Evolutionary conservation across 108 stramenopile species (phyloP).

Genomic region (Ochromonas danica): DNA sequence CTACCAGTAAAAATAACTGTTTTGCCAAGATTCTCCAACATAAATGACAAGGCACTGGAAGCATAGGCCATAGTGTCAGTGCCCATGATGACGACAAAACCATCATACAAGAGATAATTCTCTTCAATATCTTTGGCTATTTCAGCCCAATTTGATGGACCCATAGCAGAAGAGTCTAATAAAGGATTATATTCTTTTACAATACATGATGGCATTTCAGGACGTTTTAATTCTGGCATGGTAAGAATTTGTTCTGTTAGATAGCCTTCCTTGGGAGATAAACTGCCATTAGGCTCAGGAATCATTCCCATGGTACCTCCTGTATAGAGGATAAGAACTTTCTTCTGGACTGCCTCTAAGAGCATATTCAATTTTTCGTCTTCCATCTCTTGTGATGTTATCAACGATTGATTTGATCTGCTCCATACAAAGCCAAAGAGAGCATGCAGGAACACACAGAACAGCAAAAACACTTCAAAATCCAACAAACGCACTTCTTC

Average conservation of each 20-base stretch:
- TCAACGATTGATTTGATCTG: too few species aligned
- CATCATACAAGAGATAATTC: conserved; percentile 83
- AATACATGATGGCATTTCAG: conserved; percentile 47
- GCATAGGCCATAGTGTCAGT: conserved; percentile 98
- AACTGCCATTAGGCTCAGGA: conserved; percentile 39
- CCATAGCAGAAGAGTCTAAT: conserved; percentile 79
- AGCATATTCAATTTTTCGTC: too few species aligned
- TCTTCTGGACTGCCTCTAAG: conserved; percentile 23
- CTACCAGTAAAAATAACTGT: conserved; percentile 87
- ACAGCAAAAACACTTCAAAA: too few species aligned
- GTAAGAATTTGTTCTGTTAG: conserved; percentile 42
- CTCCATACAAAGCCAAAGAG: too few species aligned
- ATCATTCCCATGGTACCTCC: conserved; percentile 67
- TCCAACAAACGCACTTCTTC: too few species aligned
- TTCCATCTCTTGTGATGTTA: too few species aligned
- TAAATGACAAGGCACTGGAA: conserved; percentile 85
- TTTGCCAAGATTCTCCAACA: conserved; percentile 95
- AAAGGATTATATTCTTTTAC: conserved; percentile 51
- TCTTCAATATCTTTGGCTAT: conserved; percentile 69
- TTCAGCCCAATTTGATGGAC: conserved; percentile 80
- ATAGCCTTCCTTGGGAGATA: conserved; percentile 56
- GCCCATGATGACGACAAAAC: conserved; percentile 91
- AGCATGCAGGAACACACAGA: too few species aligned
- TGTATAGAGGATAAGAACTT: conserved; percentile 46
- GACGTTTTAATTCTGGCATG: conserved; percentile 46